Percentiles rank a stretch among this genome's conserved stretches.
Evolutionary conservation across 2,329 filamentous ascomycete species (phyloP).

Genomic region (Alternaria hordeiaustralica): DNA sequence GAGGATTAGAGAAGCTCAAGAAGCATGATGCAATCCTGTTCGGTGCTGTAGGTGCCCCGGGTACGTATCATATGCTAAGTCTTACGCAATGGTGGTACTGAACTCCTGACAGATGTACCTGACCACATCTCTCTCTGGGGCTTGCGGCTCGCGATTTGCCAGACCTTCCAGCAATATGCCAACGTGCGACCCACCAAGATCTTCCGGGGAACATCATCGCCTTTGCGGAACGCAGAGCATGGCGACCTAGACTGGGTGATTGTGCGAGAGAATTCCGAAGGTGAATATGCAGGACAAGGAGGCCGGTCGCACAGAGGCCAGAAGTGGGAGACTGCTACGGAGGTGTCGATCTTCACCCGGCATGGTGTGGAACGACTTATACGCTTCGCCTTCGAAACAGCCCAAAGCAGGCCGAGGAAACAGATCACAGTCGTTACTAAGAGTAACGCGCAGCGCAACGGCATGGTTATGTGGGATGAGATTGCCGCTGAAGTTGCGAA

Average conservation of each 20-base stretch:
- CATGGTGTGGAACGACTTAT: slow-evolving; percentile 66
- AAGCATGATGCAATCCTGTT: slow-evolving; percentile 72
- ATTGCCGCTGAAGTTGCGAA: slow-evolving; percentile 61
- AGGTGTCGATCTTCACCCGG: slow-evolving; percentile 69
- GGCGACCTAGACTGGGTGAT: slow-evolving; percentile 72
- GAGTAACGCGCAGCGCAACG: slow-evolving; percentile 69
- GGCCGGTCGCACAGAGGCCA: slow-evolving; percentile 65
- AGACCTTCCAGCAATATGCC: slow-evolving; percentile 63
- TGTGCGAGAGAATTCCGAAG: slow-evolving; percentile 70
- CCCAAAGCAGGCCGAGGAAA: slow-evolving; percentile 63
- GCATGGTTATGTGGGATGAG: slow-evolving; percentile 73
- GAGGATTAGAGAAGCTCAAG: slow-evolving; percentile 63
- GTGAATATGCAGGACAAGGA: slow-evolving; percentile 70
- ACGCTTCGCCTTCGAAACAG: slow-evolving; percentile 68
- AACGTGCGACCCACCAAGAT: slow-evolving; percentile 67
- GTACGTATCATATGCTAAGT: slow-evolving; percentile 34
- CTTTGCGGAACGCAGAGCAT: slow-evolving; percentile 59
- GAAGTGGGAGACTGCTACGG: slow-evolving; percentile 67
- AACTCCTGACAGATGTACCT: slow-evolving; percentile 53
- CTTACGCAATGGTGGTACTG: neutral
- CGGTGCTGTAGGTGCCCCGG: slow-evolving; percentile 69
- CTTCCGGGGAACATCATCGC: slow-evolving; percentile 65
- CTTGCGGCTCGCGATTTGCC: slow-evolving; percentile 62
- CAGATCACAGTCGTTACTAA: slow-evolving; percentile 69
- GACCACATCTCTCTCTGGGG: slow-evolving; percentile 65